These are phyloP conservation scores for Neostapfia colusana DNA, from an alignment of 176 grass and related monocot genomes.

Conservation along the genomic window DNA sequence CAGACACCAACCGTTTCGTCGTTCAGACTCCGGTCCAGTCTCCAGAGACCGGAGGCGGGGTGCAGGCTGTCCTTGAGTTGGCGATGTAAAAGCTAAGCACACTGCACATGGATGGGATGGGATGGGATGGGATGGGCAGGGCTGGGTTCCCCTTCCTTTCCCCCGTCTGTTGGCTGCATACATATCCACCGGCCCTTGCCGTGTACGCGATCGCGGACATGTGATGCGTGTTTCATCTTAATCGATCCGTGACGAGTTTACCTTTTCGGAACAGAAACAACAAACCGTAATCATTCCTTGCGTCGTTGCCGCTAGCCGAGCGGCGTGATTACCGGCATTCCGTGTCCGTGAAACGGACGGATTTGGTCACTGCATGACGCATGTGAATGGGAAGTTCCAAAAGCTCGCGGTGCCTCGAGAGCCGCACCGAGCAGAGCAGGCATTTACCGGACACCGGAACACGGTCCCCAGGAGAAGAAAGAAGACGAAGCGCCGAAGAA, in stretches of 20 bases:
- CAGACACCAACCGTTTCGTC: background rate
- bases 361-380: background rate
- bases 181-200: background rate
- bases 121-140: too few relatives aligned
- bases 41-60: background rate
- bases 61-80: background rate
- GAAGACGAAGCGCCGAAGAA: background rate
- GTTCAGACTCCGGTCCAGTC: background rate
- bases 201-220: background rate
- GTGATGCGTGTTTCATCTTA: background rate
- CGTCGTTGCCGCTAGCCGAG: background rate
- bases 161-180: background rate
- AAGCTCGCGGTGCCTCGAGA: background rate
- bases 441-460: too few relatives aligned
- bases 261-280: too few relatives aligned
- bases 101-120: background rate
- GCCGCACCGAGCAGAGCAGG: too few relatives aligned
- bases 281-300: background rate
- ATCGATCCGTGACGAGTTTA: background rate
- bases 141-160: background rate
- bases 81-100: background rate
- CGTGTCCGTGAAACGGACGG: background rate
- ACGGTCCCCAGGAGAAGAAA: background rate
- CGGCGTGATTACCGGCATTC: background rate
- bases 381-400: background rate